A percentile compares a stretch with the other conserved stretches of the same genome.
Conservation (phyloP, 2,329 filamentous ascomycete genomes). For the Blastomyces percursus region DNA sequence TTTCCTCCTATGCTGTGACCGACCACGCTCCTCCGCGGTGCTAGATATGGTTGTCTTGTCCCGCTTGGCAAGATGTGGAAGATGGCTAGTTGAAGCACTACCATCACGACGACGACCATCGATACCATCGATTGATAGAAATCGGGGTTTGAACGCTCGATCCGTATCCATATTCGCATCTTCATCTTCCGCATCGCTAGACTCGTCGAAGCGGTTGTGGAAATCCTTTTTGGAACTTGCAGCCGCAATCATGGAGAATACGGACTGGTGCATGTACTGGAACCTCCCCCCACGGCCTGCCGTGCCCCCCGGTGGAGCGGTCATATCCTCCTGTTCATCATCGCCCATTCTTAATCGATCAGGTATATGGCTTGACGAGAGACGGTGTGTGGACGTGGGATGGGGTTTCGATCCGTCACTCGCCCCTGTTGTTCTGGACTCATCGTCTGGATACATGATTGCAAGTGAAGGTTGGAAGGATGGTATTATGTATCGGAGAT, state of each 20-base stretch:
- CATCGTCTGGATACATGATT: slow-evolving; percentile 2
- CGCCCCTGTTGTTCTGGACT: background rate
- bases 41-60: background rate
- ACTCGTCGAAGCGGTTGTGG: slow-evolving; percentile 69
- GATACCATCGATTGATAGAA: slow-evolving; percentile 2
- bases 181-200: slow-evolving; percentile 65
- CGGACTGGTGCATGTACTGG: slow-evolving; percentile 79
- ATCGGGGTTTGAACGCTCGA: slow-evolving; percentile 10
- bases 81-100: background rate
- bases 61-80: background rate
- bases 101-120: background rate
- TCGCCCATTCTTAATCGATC: slow-evolving; percentile 46
- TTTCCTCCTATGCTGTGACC: slow-evolving; percentile 41
- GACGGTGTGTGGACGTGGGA: slow-evolving; percentile 6
- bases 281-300: slow-evolving; percentile 31
- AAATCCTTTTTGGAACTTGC: slow-evolving; percentile 76
- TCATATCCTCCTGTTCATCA: slow-evolving; percentile 51
- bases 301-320: slow-evolving; percentile 39
- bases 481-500: background rate
- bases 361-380: slow-evolving; percentile 42
- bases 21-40: slow-evolving; percentile 6
- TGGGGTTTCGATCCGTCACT: background rate
- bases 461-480: background rate
- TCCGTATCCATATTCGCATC: slow-evolving; percentile 20
- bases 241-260: slow-evolving; percentile 85